Evolutionary conservation across 2,329 filamentous ascomycete genomes (phyloP), one percentile per base, ranked within the genome.

Genomic region (Neofusicoccum parvum): DNA sequence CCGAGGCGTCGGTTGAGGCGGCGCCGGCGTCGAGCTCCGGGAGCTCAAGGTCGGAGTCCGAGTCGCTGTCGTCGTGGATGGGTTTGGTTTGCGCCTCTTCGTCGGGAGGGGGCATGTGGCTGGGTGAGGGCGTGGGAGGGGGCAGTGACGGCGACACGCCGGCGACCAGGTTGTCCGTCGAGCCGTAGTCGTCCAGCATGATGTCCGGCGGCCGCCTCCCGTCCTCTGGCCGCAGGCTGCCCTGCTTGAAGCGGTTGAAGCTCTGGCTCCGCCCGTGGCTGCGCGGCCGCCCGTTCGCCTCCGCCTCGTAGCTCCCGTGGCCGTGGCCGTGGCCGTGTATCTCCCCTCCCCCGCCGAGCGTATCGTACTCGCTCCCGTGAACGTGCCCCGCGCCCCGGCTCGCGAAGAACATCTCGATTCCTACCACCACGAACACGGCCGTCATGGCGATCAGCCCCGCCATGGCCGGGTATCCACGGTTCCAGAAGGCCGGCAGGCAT

Each of bases 341-440:
- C 20, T 45, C 66, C 53, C 50, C 69, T 48, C 72, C 73, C 11
- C 69, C 71, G 39, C 71, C 70, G 53, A 79, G 69, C 1, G 79
- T 79, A 67, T 85, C 82, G 68, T 84, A 86, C 66, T 85, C 84
- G 37, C 76, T 81, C 12, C 80, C 78, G 72, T 89, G 87, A 54
- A 83, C 81, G 73, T 89, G 87, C 15, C 82, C 82, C 9, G 86
- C 87, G 5, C 87, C 87, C 73, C 85, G 84, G 62, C 89, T 90
- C 0, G 92, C 93, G 70, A 98, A 89, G 75, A 93, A 92, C 80
- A 95, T 96, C 77, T 98, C 94, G 62, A 97, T 85, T 2, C 88
- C 86, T 6, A 96, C 92, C 3, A 97, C 93, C 3, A 91, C 81
- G 66, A 80, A 79, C 20, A 80, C 77, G 0, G 77, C 72, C 3